phyloP scores from a whole-genome alignment of 768 basidiomycete species.

The Mycena pura region DNA sequence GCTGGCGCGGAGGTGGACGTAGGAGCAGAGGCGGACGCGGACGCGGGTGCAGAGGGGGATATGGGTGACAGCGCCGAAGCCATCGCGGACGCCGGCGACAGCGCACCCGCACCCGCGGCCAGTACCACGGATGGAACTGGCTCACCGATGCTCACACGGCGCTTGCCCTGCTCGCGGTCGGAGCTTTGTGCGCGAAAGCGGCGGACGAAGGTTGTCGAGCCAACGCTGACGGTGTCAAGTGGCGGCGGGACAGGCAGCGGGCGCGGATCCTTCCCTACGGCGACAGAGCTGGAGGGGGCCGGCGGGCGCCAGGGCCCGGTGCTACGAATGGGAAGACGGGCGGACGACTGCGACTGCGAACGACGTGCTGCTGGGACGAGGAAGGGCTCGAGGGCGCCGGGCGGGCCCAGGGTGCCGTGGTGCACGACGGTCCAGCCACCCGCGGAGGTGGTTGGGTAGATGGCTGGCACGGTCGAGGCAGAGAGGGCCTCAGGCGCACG shows the following conservation, averaged over 20 bases:
- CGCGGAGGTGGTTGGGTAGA: slow-evolving; percentile 15
- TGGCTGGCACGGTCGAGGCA: neutral
- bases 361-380: neutral
- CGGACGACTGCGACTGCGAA: neutral
- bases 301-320: neutral
- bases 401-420: slow-evolving; percentile 24
- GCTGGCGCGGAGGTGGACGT: too few species aligned
- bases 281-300: neutral
- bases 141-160: slow-evolving; percentile 17
- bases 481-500: neutral
- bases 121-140: neutral
- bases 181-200: too few species aligned
- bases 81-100: neutral
- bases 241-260: slow-evolving; percentile 23
- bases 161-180: slow-evolving; percentile 1
- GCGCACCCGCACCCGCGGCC: neutral
- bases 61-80: neutral
- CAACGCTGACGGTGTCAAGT: slow-evolving; percentile 9
- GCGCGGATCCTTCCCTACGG: neutral
- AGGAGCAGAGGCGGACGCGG: neutral
- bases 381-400: neutral
- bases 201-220: slow-evolving; percentile 7
- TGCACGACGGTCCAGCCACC: slow-evolving; percentile 25
- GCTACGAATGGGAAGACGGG: slow-evolving; percentile 14
- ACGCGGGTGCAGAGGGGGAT: neutral